These are phyloP conservation scores for Takashimella koratensis DNA, from an alignment of 1,284 basidiomycete species.

Conservation along the genomic window DNA sequence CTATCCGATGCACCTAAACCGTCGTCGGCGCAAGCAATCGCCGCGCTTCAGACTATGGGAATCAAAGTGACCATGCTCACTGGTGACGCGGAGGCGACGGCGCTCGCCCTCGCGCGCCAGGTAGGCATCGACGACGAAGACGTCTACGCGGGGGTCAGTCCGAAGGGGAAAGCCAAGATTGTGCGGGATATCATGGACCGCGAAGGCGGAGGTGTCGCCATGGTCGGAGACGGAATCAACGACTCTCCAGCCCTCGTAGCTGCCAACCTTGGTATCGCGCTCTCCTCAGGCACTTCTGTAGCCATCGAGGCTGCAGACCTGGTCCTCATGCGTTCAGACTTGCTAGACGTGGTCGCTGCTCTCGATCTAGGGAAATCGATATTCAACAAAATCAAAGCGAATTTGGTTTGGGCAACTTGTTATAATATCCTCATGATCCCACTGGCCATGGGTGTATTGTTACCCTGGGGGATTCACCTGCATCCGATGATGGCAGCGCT, in stretches of 20 bases:
- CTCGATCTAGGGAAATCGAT: constrained; percentile 86
- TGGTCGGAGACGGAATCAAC: constrained; percentile 99
- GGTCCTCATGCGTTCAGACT: constrained; percentile 92
- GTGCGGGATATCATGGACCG: constrained; percentile 66
- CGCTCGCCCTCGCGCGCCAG: constrained; percentile 76
- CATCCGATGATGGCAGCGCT: constrained; percentile 98
- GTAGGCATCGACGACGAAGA: constrained; percentile 75
- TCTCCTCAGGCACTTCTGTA: constrained; percentile 92
- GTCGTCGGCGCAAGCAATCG: constrained; percentile 74
- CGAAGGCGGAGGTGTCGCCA: constrained; percentile 70
- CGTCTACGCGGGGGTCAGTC: constrained; percentile 85
- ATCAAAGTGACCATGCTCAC: constrained; percentile 88
- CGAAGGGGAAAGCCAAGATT: constrained; percentile 83
- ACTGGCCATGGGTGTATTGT: constrained; percentile 95
- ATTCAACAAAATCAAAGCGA: constrained; percentile 77
- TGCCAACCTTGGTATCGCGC: constrained; percentile 91
- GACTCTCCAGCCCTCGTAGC: constrained; percentile 95
- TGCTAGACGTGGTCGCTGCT: constrained; percentile 94
- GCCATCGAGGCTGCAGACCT: constrained; percentile 97
- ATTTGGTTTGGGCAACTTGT: constrained; percentile 86
- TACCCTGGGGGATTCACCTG: constrained; percentile 86
- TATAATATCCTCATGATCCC: constrained; percentile 95
- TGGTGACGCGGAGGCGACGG: constrained; percentile 78
- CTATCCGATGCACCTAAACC: constrained; percentile 79
- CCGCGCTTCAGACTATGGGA: constrained; percentile 75